These are phyloP conservation scores for Coemansia sp. DNA, from an alignment of 192 early-diverging fungal species.

Conservation along the genomic window DNA sequence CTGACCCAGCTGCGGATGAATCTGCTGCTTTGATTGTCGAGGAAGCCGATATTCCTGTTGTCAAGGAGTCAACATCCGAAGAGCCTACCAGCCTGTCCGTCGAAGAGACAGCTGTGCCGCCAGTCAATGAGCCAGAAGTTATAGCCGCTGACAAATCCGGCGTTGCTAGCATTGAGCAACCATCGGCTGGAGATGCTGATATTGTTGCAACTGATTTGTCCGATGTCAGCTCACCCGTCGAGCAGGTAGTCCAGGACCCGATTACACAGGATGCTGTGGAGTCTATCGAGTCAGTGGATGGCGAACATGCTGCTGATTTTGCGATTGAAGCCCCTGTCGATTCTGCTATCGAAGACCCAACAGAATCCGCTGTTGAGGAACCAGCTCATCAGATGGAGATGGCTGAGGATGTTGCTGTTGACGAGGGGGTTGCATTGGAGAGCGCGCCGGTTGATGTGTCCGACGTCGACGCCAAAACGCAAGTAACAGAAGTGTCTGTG, in stretches of 20 bases:
- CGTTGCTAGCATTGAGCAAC: background rate
- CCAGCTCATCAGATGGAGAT: background rate
- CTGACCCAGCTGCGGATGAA: background rate
- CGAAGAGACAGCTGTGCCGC: background rate
- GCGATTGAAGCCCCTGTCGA: background rate
- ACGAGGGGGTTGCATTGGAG: background rate
- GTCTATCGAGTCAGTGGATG: background rate
- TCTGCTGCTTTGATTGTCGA: background rate
- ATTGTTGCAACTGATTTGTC: background rate
- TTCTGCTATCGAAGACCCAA: constrained; percentile 1
- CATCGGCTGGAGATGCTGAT: background rate
- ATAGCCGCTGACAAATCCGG: background rate
- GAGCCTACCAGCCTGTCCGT: background rate
- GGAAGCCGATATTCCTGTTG: background rate
- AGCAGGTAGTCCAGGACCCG: background rate
- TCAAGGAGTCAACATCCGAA: background rate
- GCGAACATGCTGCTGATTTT: background rate
- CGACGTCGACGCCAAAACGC: too few species aligned
- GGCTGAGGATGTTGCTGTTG: too few species aligned
- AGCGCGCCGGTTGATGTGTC: too few species aligned
- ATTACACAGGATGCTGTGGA: background rate
- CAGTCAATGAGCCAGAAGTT: background rate
- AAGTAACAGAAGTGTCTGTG: too few species aligned
- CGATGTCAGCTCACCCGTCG: background rate
- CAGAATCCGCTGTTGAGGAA: background rate